Evolutionary conservation across 2,329 filamentous ascomycete species (phyloP).

Genomic region (Cladobotryum mycophilum): DNA sequence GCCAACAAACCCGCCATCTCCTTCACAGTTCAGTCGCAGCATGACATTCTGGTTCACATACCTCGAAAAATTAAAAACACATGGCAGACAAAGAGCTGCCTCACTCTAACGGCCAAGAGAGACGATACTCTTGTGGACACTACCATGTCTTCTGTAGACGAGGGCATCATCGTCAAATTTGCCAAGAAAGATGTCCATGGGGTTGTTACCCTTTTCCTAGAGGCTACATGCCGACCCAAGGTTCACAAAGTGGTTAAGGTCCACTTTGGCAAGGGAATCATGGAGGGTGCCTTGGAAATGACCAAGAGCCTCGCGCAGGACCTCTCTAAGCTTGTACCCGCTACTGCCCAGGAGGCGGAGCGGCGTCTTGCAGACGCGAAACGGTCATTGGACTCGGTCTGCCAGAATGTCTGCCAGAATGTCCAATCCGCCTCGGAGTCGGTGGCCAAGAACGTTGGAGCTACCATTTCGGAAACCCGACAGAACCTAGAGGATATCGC

Average conservation of each 20-base stretch:
- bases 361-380: conserved; percentile 30
- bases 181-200: conserved; percentile 50
- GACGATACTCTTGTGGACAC: conserved; percentile 41
- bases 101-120: conserved; percentile 49
- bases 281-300: conserved; percentile 39
- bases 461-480: conserved; percentile 17
- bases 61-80: conserved; percentile 42
- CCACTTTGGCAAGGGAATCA: conserved; percentile 48
- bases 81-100: conserved; percentile 52
- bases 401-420: conserved; percentile 19
- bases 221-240: conserved; percentile 52
- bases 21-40: conserved; percentile 30
- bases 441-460: conserved; percentile 18
- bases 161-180: conserved; percentile 48
- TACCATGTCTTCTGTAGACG: conserved; percentile 40
- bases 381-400: conserved; percentile 26
- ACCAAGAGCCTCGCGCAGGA: conserved; percentile 38
- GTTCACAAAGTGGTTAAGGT: conserved; percentile 56
- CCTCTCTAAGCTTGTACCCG: conserved; percentile 34
- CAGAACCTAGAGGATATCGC: conserved; percentile 18
- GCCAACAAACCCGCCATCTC: conserved; percentile 27
- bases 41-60: conserved; percentile 50
- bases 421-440: conserved; percentile 24
- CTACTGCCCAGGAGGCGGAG: conserved; percentile 33
- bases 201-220: conserved; percentile 50